Conservation (phyloP, 2,329 filamentous ascomycete species). For the Fusarium camptoceras region DNA sequence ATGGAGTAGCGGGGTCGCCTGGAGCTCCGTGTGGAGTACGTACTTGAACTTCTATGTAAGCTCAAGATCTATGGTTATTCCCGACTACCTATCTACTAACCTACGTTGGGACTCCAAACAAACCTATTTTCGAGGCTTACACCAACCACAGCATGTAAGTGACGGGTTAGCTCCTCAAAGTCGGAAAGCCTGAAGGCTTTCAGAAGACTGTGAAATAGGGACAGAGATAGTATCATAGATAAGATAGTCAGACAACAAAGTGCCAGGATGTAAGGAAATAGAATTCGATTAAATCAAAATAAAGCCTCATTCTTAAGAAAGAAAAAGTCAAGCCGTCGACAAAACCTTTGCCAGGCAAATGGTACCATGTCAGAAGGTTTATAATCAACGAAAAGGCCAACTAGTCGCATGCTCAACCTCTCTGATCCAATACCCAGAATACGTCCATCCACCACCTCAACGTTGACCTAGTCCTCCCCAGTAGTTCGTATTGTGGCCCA, state of each 20-base stretch:
- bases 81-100: background rate
- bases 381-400: slow-evolving; percentile 16
- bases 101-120: background rate
- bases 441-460: background rate
- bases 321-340: slow-evolving; percentile 24
- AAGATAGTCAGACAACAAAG: background rate
- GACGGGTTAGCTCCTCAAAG: background rate
- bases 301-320: slow-evolving; percentile 34
- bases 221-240: background rate
- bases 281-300: slow-evolving; percentile 32
- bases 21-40: slow-evolving; percentile 38
- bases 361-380: slow-evolving; percentile 9
- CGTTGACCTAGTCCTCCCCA: background rate
- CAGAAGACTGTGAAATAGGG: background rate
- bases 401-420: slow-evolving; percentile 13
- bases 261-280: slow-evolving; percentile 2
- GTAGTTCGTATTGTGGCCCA: background rate
- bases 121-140: background rate
- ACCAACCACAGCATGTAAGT: background rate
- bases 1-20: slow-evolving; percentile 42
- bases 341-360: slow-evolving; percentile 22
- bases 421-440: slow-evolving; percentile 3
- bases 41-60: slow-evolving; percentile 22
- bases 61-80: slow-evolving; percentile 9
- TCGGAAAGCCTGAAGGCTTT: background rate